Percentiles rank a stretch among this genome's conserved stretches.
phyloP scores from a whole-genome alignment of 2,329 filamentous ascomycete genomes.

The Xylariaceae sp. region DNA sequence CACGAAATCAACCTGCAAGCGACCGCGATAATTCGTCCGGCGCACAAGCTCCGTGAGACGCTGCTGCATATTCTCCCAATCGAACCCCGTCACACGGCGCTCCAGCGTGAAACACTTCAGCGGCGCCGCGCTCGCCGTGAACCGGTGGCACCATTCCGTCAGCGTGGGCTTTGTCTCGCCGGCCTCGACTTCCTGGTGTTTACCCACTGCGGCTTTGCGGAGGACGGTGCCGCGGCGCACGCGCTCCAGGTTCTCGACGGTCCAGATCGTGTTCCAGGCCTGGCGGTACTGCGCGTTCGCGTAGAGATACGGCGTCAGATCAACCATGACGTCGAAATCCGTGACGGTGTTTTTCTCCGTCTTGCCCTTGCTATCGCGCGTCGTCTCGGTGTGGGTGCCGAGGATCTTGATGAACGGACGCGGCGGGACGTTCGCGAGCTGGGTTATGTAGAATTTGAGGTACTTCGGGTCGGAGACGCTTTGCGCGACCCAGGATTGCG shows the following conservation, averaged over 20 bases:
- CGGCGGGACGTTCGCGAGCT: constrained; percentile 45
- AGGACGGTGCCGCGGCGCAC: constrained; percentile 60
- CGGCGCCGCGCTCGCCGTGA: constrained; percentile 51
- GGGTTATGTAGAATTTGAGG: constrained; percentile 41
- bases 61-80: constrained; percentile 47
- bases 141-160: constrained; percentile 63
- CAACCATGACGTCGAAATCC: constrained; percentile 56
- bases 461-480: constrained; percentile 42
- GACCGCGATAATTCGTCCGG: constrained; percentile 62
- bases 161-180: constrained; percentile 38
- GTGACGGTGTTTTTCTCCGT: constrained; percentile 43
- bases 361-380: constrained; percentile 40
- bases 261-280: constrained; percentile 43
- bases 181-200: constrained; percentile 41
- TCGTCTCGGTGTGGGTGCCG: constrained; percentile 48
- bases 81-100: constrained; percentile 54
- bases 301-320: constrained; percentile 55
- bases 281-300: constrained; percentile 36
- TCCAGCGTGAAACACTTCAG: constrained; percentile 52
- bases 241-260: constrained; percentile 54
- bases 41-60: constrained; percentile 54
- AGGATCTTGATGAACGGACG: constrained; percentile 48
- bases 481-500: constrained; percentile 41
- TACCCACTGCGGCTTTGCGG: constrained; percentile 33
- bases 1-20: constrained; percentile 54